Conservation (phyloP, 139 green algal species). For the Chlorella vulgaris region DNA sequence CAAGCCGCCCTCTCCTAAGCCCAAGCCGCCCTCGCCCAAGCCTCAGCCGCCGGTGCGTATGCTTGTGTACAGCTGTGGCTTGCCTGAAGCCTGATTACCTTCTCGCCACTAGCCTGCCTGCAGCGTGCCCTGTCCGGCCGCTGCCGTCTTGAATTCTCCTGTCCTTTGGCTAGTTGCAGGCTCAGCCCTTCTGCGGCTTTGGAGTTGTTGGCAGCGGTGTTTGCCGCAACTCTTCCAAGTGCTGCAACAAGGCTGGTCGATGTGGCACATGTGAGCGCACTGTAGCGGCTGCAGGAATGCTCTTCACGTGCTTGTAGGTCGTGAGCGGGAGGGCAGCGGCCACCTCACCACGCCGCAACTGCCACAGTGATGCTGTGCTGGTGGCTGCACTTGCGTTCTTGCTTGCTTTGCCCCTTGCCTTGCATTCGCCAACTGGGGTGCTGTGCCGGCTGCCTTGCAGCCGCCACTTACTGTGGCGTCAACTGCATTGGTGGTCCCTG, state of each 20-base stretch:
- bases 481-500: constrained; percentile 3
- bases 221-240: not conserved
- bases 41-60: too few relatives aligned
- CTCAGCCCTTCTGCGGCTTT: not conserved
- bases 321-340: too few relatives aligned
- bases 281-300: not conserved
- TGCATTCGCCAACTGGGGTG: not conserved
- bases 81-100: not conserved
- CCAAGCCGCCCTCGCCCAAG: not conserved
- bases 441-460: not conserved
- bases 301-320: too few relatives aligned
- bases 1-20: not conserved
- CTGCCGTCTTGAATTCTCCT: too few relatives aligned
- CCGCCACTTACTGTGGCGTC: not conserved
- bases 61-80: too few relatives aligned
- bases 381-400: not conserved
- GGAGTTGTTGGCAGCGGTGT: not conserved
- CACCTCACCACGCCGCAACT: not conserved
- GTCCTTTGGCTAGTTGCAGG: too few relatives aligned
- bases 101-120: not conserved
- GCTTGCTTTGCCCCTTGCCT: not conserved
- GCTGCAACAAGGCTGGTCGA: constrained; percentile 4
- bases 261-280: constrained; percentile 2
- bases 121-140: too few relatives aligned
- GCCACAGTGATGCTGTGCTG: not conserved